Evolutionary conservation across 257 asterid genomes (phyloP), one percentile per base, ranked within the genome.

Genomic region (Przewalskia tangutica): DNA sequence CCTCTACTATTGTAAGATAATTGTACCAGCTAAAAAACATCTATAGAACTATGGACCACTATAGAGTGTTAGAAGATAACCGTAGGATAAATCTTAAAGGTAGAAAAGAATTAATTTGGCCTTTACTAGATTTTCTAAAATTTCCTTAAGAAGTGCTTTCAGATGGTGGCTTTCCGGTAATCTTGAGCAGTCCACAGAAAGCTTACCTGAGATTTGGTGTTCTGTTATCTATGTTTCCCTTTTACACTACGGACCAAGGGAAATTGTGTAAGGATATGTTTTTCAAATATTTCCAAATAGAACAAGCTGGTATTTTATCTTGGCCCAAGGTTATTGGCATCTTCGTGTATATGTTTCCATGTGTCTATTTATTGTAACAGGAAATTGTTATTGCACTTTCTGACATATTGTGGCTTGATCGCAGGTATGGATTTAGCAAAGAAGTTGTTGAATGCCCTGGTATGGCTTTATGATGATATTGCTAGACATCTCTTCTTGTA

Each of bases 361-460:
- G 54, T 38, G 53, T 56, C 70, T 46, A 16, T 59, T 13, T 8
- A 56, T 79, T 36, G 60, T 23, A 12, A 73, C 60, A 12, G 79
- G 60, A 48, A 48, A 12, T 8, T 79, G 73, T 60, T 79, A n/a
- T 59, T 59, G 54, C 46, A 7, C 40, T 79, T 55, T 59, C 56
- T 56, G n/a, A 73, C 44, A 73, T 77, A 79, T 83, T 34, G 38
- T 83, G 70, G 51, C 83, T 84, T 89, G 84, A 82, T 83, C 79
- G 63, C 91, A 95, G 98, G 93, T 94, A 91, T 84, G 98, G 98
- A 71, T 94, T 95, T 88, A 94, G 97, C 87, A 87, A 85, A 85
- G 96, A 91, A 90, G 87, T 92, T 79, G 97, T 95, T 38, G 98
- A 95, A 84, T 94, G 95, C 90, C 97, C 97, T 51, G 97, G 98